A percentile compares a stretch with the other conserved stretches of the same genome.
These are phyloP conservation scores for Mycena maculata DNA, from an alignment of 768 basidiomycete species.

Conservation along the genomic window DNA sequence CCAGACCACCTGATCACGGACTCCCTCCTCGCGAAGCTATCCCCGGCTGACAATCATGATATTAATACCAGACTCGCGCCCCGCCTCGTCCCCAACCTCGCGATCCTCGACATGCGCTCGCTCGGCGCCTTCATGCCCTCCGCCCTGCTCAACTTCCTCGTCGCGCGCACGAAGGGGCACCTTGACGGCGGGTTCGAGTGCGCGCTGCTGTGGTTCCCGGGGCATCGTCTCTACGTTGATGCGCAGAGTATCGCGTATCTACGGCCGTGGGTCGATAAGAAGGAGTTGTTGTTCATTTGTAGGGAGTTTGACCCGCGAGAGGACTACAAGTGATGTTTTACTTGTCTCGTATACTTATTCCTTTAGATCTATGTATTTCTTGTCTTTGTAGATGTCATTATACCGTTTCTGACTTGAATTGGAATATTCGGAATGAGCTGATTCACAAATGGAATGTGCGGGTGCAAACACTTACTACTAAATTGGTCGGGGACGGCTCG, in stretches of 20 bases:
- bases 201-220: neutral
- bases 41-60: neutral
- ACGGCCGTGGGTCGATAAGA: too few species aligned
- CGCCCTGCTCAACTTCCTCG: neutral
- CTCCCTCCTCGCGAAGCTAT: neutral
- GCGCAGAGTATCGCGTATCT: neutral
- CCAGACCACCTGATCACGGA: conserved; percentile 4
- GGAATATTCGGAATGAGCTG: too few species aligned
- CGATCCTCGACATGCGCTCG: neutral
- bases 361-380: too few species aligned
- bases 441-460: too few species aligned
- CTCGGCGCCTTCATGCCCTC: neutral
- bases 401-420: too few species aligned
- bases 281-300: neutral
- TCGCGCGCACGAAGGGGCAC: neutral
- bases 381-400: too few species aligned
- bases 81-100: neutral
- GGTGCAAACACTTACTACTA: too few species aligned
- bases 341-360: too few species aligned
- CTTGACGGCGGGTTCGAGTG: neutral
- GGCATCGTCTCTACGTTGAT: neutral
- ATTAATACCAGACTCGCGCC: too few species aligned
- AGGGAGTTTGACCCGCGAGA: neutral
- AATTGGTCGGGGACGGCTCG: too few species aligned
- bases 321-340: neutral